Percentiles rank a stretch among this genome's conserved stretches.
Conservation (phyloP, 805 yeast species). For the Huiozyma naganishii region DNA sequence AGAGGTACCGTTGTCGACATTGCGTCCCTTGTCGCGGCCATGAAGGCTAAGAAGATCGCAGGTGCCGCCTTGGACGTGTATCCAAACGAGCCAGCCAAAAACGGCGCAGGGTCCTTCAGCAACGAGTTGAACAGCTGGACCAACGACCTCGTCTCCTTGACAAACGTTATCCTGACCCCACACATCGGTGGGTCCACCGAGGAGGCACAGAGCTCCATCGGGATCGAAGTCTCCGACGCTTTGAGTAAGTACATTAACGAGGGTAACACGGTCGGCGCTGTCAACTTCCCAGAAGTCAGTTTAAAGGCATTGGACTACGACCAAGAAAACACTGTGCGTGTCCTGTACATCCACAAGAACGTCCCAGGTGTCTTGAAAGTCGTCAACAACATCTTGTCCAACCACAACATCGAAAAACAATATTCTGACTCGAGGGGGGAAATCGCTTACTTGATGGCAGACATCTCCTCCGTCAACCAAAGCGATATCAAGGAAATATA, state of each 20-base stretch:
- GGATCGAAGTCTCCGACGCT: slow-evolving; percentile 85
- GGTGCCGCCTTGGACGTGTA: slow-evolving; percentile 96
- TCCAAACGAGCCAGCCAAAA: slow-evolving; percentile 95
- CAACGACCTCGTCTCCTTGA: slow-evolving; percentile 65
- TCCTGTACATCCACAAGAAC: slow-evolving; percentile 90
- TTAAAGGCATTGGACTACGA: slow-evolving; percentile 80
- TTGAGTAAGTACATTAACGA: slow-evolving; percentile 88
- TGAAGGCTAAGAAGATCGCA: slow-evolving; percentile 87
- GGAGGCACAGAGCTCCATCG: slow-evolving; percentile 97
- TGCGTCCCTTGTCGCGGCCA: slow-evolving; percentile 83
- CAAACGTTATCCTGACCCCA: slow-evolving; percentile 88
- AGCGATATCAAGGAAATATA: slow-evolving; percentile 77
- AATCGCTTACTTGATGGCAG: slow-evolving; percentile 96
- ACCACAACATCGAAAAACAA: slow-evolving; percentile 95
- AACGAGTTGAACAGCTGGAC: slow-evolving; percentile 74
- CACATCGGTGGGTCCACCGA: slow-evolving; percentile 99
- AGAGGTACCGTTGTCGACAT: slow-evolving; percentile 97
- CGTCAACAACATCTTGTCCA: slow-evolving; percentile 88
- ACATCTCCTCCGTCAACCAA: slow-evolving; percentile 73
- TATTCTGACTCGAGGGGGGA: slow-evolving; percentile 95
- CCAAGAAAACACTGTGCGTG: slow-evolving; percentile 83
- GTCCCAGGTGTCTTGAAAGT: slow-evolving; percentile 98
- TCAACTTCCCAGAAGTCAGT: slow-evolving; percentile 96
- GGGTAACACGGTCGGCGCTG: slow-evolving; percentile 91
- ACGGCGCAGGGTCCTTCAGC: slow-evolving; percentile 72